Evolutionary conservation across 331 rosid genomes (phyloP).

Genomic region (Rosa hybrid): DNA sequence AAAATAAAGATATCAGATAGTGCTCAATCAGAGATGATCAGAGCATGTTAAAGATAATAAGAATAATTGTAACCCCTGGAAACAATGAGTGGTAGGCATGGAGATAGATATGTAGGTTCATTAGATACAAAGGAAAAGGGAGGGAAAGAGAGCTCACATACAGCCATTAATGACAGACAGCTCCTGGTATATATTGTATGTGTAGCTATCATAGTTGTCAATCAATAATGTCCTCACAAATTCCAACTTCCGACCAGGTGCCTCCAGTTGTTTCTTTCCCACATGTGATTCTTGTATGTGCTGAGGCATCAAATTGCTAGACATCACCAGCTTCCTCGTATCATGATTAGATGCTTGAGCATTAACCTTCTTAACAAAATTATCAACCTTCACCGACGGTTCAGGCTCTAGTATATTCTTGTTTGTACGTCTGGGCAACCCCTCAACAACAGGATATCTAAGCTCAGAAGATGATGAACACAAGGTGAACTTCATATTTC

Average conservation of each 20-base stretch:
- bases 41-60: not conserved
- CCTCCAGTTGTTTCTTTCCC: constrained; percentile 36
- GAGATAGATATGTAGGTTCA: not conserved
- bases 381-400: constrained; percentile 41
- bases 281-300: constrained; percentile 51
- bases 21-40: not conserved
- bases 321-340: constrained; percentile 40
- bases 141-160: constrained; percentile 44
- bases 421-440: constrained; percentile 27
- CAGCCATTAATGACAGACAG: constrained; percentile 84
- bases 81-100: not conserved
- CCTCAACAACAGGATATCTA: constrained; percentile 47
- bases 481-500: constrained; percentile 50
- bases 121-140: not conserved
- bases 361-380: constrained; percentile 37
- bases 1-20: not conserved
- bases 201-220: constrained; percentile 97
- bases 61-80: not conserved
- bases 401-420: constrained; percentile 30
- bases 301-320: constrained; percentile 53
- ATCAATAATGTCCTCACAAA: constrained; percentile 85
- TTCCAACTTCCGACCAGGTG: constrained; percentile 47
- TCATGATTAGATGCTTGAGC: constrained; percentile 25
- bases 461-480: constrained; percentile 49
- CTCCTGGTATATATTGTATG: constrained; percentile 96